These are phyloP conservation scores for Teratosphaeria destructans DNA, from an alignment of 2,329 filamentous ascomycete species.

Conservation along the genomic window DNA sequence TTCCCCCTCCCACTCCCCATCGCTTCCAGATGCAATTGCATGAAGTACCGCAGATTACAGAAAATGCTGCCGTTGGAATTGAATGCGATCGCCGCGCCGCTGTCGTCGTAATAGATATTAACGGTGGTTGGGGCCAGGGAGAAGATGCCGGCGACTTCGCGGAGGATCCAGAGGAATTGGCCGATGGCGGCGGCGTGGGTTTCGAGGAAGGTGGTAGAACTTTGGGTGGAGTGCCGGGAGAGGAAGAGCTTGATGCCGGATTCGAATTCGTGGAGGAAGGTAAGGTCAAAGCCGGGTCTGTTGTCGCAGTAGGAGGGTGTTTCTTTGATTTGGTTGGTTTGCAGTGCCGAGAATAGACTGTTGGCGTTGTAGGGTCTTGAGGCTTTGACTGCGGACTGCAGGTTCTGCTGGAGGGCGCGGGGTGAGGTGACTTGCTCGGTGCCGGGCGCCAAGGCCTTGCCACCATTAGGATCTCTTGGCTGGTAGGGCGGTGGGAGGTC, in stretches of 20 bases:
- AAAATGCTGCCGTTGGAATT: constrained; percentile 81
- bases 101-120: constrained; percentile 79
- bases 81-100: constrained; percentile 79
- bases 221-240: constrained; percentile 40
- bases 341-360: constrained; percentile 60
- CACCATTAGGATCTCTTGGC: constrained; percentile 13
- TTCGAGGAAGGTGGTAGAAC: constrained; percentile 49
- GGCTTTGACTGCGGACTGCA: constrained; percentile 68
- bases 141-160: constrained; percentile 62
- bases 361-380: constrained; percentile 67
- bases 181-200: constrained; percentile 54
- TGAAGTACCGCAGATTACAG: constrained; percentile 84
- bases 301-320: constrained; percentile 74
- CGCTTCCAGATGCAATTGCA: constrained; percentile 57
- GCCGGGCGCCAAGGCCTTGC: constrained; percentile 11
- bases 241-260: constrained; percentile 63
- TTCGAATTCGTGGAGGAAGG: constrained; percentile 58
- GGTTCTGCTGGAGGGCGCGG: constrained; percentile 52
- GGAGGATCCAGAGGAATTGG: constrained; percentile 57
- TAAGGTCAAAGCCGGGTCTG: constrained; percentile 61
- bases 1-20: constrained; percentile 39
- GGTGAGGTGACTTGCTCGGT: constrained; percentile 30
- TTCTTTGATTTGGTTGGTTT: constrained; percentile 65
- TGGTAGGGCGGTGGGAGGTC: constrained; percentile 24
- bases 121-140: constrained; percentile 56